phyloP scores from a whole-genome alignment of 2,329 filamentous ascomycete genomes.

The Colletotrichum gloeosporioides region DNA sequence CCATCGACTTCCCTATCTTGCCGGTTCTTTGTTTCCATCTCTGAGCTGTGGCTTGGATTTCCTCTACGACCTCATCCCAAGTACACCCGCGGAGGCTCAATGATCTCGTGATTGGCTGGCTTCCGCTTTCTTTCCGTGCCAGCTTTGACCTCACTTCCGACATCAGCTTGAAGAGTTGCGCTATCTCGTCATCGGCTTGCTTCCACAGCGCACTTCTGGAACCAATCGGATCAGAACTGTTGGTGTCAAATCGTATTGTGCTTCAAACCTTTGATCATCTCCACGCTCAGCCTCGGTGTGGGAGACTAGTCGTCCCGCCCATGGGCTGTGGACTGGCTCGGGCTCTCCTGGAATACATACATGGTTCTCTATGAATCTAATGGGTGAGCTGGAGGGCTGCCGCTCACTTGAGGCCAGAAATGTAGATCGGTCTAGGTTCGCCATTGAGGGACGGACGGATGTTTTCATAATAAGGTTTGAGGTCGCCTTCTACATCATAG shows the following conservation, averaged over 20 bases:
- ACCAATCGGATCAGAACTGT: neutral
- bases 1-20: neutral
- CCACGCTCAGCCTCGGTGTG: neutral
- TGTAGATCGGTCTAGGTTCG: neutral
- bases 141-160: conserved; percentile 11
- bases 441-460: neutral
- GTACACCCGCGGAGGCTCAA: neutral
- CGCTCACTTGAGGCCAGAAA: neutral
- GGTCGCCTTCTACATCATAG: neutral
- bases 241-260: neutral
- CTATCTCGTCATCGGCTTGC: conserved; percentile 10
- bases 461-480: no score
- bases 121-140: neutral
- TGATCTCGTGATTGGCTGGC: neutral
- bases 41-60: neutral
- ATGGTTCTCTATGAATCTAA: neutral
- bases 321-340: neutral
- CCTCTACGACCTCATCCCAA: neutral
- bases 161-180: conserved; percentile 14
- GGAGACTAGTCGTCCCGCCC: neutral
- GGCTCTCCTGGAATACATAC: neutral
- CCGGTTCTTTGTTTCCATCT: neutral
- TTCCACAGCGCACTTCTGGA: conserved; percentile 7
- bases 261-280: neutral
- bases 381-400: neutral